Evolutionary conservation across 2,329 filamentous ascomycete genomes (phyloP).

Genomic region (Colletotrichum cordylinicola): DNA sequence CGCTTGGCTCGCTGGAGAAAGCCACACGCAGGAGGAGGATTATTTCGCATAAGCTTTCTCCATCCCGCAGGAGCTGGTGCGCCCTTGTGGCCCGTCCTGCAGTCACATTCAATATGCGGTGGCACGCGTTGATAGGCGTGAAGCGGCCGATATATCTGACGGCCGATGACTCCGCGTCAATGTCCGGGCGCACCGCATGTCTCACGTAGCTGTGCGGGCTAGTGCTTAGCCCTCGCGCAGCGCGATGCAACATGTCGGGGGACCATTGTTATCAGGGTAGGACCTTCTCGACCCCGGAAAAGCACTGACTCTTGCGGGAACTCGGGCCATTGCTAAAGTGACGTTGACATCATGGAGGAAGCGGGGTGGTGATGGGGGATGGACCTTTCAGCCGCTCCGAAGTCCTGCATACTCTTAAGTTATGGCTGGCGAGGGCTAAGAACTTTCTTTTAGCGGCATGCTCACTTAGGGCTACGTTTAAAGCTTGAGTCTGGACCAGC

Average conservation of each 20-base stretch:
- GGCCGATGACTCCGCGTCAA: not conserved
- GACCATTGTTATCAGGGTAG: not conserved
- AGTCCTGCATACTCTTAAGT: not conserved
- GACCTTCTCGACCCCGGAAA: not conserved
- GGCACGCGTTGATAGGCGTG: not conserved
- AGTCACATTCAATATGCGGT: not conserved
- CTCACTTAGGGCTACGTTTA: fast-evolving
- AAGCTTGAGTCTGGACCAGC: not conserved
- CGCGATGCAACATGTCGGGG: not conserved
- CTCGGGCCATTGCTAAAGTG: not conserved
- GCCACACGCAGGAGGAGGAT: not conserved
- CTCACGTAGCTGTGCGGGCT: not conserved
- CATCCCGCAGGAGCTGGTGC: not conserved
- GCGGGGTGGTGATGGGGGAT: not conserved
- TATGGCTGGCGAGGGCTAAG: not conserved
- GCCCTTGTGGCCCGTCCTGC: not conserved
- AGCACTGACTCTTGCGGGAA: not conserved
- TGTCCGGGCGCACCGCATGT: not conserved
- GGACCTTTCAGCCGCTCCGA: not conserved
- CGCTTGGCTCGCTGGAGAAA: not conserved
- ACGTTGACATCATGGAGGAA: not conserved
- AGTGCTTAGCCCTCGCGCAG: not conserved
- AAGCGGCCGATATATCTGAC: not conserved
- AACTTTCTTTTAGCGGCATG: not conserved
- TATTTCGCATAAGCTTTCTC: not conserved